Evolutionary conservation across 306 rosid genomes (phyloP).

Genomic region (Prunus mongolica): DNA sequence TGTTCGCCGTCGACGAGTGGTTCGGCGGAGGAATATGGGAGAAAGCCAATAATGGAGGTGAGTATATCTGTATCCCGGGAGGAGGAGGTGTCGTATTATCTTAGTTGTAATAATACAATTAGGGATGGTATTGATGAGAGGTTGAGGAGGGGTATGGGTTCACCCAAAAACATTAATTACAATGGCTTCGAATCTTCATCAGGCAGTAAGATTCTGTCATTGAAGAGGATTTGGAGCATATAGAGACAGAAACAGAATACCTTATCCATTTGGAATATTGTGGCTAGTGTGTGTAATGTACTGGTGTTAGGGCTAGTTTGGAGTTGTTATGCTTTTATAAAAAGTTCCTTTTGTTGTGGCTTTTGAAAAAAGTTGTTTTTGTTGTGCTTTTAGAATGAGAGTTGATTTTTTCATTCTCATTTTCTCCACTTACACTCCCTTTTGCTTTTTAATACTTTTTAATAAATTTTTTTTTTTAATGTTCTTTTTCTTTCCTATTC

Average conservation of each 20-base stretch:
- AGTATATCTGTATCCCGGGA: conserved; percentile 9
- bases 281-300: not conserved
- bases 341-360: too few species aligned
- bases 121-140: not conserved
- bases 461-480: too few species aligned
- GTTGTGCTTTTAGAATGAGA: too few species aligned
- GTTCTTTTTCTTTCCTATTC: too few species aligned
- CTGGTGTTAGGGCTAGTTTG: too few species aligned
- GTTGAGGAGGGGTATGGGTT: not conserved
- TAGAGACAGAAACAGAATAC: not conserved
- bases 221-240: conserved; percentile 35
- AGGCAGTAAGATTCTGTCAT: not conserved
- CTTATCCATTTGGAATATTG: not conserved
- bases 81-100: not conserved
- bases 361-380: too few species aligned
- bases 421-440: too few species aligned
- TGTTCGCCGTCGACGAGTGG: conserved; percentile 10
- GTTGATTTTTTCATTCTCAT: too few species aligned
- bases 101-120: not conserved
- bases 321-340: accelerated
- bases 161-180: not conserved
- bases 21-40: conserved; percentile 20
- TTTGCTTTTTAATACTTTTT: too few species aligned
- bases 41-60: conserved; percentile 22
- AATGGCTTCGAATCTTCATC: not conserved